Base-by-base conservation (phyloP, 176 grass and related monocot genomes). In the Chrysopogon serrulatus region DNA sequence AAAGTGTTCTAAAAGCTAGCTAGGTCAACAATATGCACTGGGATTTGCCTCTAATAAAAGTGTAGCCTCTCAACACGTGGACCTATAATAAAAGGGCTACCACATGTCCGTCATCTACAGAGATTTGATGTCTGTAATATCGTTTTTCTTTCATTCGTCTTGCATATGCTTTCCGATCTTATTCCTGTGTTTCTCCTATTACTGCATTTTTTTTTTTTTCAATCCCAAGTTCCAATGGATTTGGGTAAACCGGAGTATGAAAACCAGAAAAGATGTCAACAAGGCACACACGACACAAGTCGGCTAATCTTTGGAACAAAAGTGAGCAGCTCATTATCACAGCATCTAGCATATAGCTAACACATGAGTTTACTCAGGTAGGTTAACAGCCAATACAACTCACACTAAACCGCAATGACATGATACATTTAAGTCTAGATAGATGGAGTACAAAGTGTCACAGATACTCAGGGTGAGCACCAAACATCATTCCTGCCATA, bases 341-440 rank as follows among this genome's bases (percentile, higher is more conserved):
- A 79, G 28, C 60, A 63, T 63, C 27, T 73, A 49, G 43, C 54
- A 71, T 17, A 64, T 10, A 62, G 44, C 53, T n/a, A 24, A 51
- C 53, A 86, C 33, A 77, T 51, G 24, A 75, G 30, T 82, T 61
- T 19, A 87, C 51, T 16, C 48, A 61, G n/a, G 47, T 60, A 48
- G 57, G 57, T 34, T n/a, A 59, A 86, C 57, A 90, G 44, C 59
- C 21, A 30, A 31, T 82, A 82, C 78, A 82, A 40, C 32, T 69
- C 59, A 51, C 74, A 18, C 10, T 41, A 36, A 75, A 79, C 44
- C 54, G 78, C 28, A 73, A 78, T n/a, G 48, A 35, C 80, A 90
- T 28, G 32, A 48, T 51, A 87, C 73, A 87, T 83, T 23, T 68
- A 48, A 68, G 39, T 65, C 76, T 33, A n/a, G 74, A 83, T 60